Evolutionary conservation across 805 yeast species (phyloP), one percentile per base, ranked within the genome.

Genomic region (Metschnikowia vanudenii): DNA sequence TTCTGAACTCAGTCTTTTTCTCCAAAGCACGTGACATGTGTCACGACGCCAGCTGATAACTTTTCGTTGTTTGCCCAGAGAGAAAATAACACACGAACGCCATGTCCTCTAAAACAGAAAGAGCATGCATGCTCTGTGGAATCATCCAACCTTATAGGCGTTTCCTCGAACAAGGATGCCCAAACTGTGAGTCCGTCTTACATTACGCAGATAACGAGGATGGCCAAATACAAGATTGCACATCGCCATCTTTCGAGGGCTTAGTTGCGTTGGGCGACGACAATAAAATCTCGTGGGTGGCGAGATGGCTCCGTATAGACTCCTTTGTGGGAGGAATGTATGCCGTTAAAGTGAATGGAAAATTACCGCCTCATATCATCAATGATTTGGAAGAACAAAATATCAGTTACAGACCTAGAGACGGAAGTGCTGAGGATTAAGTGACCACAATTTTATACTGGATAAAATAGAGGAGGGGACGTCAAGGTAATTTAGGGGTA

Each of bases 81-180:
- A 19, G 29, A 18, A 13, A 19, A 22, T 35, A 4, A 19, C 9
- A 3, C 20, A 18, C 13, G 9, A 28, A 37, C 38, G 19, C 39
- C 48, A 73, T 73, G 77, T 72, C 84, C 12, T 69, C 79, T 30
- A 79, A 83, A 69, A 76, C 85, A 9, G 96, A 90, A 53, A 81
- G 99, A 74, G 98, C 98, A 7, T 92, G 99, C 61, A 88, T 92
- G 97, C 79, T 94, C 48, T 92, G 99, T 68, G 98, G 97, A 3
- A 78, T 92, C 45, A 88, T 92, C 45, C 96, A 88, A 60, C 81
- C 96, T 4, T 79, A 85, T 56, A 78, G 56, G 35, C 46, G 76
- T 59, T 94, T 94, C 64, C 80, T 86, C 41, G 83, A 82, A 47
- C 81, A 81, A 16, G 98, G 98, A 6, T 92, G 99, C 67, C 98